Evolutionary conservation across 371 early-diverging fungal genomes (phyloP), one percentile per base, ranked within the genome.

Genomic region (Rhizopus delemar): DNA sequence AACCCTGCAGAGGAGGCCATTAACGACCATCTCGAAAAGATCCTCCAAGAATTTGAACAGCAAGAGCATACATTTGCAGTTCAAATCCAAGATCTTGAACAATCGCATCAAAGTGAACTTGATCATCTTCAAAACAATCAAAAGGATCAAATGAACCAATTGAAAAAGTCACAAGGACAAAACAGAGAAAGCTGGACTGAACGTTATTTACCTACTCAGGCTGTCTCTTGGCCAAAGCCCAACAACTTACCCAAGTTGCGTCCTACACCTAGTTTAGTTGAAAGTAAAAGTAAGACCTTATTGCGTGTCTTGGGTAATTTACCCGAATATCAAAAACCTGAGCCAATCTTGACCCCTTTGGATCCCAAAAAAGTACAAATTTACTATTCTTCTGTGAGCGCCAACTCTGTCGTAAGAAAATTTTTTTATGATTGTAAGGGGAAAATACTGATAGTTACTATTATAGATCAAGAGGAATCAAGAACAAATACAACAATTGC

Each of bases 11-110:
- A 56, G 0, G 71, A 76, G 0, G 81, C 81, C 28, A 67, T 93
- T 53, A 90, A 93, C 70, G 86, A 78, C 15, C 92, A 93, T 60
- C 60, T 94, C 4, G 88, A 89, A 33, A 87, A 90, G 12, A 74
- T 94, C 46, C 80, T 94, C 53, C 85, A 86, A 22, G 92, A 92
- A 69, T 86, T 94, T 56, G 80, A 80, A 34, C 69, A 71, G 46
- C 70, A 71, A 15, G 73, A 80, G 36, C 75, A 80, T 32, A 59
- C 67, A 7, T 67, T 73, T 39, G 59, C 66, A 28, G 73, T 71
- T 7, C 64, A 75, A 51, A 67, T 80, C 1, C 60, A 80, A 51
- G 58, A 66, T 33, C 46, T 80, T n/a, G 67, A 80, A 46, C 54
- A 73, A 51, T 70, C 71, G 13, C 80, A 80, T 54, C 63, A 77